Base-by-base conservation (phyloP, 768 basidiomycete species). In the Termitomyces heimii region DNA sequence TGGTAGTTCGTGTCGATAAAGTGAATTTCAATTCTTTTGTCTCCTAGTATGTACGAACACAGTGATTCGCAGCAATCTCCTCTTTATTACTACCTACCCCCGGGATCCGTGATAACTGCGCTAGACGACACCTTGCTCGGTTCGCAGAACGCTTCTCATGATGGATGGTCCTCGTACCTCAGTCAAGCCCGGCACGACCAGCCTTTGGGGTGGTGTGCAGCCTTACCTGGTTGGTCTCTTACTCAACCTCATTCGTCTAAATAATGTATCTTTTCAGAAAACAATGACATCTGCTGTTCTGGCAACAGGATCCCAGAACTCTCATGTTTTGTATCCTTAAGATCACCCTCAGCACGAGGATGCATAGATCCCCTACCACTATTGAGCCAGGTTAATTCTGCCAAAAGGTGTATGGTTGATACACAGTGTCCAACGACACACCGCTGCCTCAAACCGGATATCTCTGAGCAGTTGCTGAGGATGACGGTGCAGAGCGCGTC, bases 201-300 rank as follows among this genome's bases (percentile, higher is more conserved):
- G 49, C 40, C 31, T 55, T 63, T 71, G 4, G 89, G 89, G 16
- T 92, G 89, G 89, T 92, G 89, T 71, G 68, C 81, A 14, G 60
- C 73, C 5, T 59, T 47, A 22, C 35, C 56, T 20, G 55, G 62
- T 63, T 46, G n/a, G 39, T 35, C 29, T 13, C 18, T 47, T n/a
- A 60, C 16, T 43, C 64, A 59, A 10, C 31, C 61, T 14, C 54
- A 62, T 73, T 70, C 62, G 66, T 73, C 80, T 35, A 49, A 67
- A 40, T 44, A 44, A 35, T 26, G 12, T 12, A 0, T 42, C 31
- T 26, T n/a, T 1, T 26, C 16, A 55, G 55, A 56, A 26, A 42
- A 37, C 28, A 24, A 54, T 5, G 48, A 59, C 24, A 58, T 9
- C 31, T 57, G 47, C 29, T 61, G 62, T 44, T 49, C 28, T 14